Percentiles rank a stretch among this genome's conserved stretches.
Conservation (phyloP, 306 rosid species). For the Inga leiocalycina region DNA sequence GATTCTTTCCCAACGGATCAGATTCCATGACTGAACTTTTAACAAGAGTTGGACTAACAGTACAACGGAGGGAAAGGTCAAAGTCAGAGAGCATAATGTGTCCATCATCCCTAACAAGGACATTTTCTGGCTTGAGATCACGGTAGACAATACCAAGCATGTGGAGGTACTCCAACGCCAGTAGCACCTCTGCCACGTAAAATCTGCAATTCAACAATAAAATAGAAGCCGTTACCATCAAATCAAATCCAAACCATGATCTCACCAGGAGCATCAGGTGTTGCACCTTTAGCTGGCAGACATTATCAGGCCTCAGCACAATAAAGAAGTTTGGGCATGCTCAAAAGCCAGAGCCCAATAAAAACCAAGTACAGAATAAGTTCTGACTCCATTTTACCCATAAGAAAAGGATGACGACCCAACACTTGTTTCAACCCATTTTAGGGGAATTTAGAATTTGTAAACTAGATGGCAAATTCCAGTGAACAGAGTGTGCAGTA, state of each 20-base stretch:
- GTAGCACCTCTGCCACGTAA: conserved; percentile 92
- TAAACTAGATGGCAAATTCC: conserved; percentile 4
- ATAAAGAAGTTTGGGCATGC: neutral
- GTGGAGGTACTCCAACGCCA: conserved; percentile 91
- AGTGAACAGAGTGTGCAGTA: neutral
- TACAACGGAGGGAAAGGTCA: conserved; percentile 73
- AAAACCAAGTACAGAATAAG: neutral
- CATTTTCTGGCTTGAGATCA: conserved; percentile 98
- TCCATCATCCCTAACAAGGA: conserved; percentile 94
- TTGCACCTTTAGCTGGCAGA: conserved; percentile 12
- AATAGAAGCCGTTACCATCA: conserved; percentile 18
- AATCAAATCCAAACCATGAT: conserved; percentile 1
- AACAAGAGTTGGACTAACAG: conserved; percentile 92
- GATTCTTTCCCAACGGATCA: conserved; percentile 71
- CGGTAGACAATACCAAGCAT: conserved; percentile 99
- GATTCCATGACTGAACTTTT: conserved; percentile 63
- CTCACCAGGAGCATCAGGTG: neutral
- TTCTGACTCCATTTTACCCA: neutral
- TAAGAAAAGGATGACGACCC: neutral
- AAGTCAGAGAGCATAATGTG: conserved; percentile 69
- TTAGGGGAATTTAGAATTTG: neutral
- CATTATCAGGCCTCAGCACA: conserved; percentile 6
- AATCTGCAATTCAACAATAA: conserved; percentile 68
- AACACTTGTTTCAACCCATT: neutral
- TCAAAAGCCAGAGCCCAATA: neutral